phyloP scores from a whole-genome alignment of 371 early-diverging fungal genomes.

The Lichtheimia ramosa region DNA sequence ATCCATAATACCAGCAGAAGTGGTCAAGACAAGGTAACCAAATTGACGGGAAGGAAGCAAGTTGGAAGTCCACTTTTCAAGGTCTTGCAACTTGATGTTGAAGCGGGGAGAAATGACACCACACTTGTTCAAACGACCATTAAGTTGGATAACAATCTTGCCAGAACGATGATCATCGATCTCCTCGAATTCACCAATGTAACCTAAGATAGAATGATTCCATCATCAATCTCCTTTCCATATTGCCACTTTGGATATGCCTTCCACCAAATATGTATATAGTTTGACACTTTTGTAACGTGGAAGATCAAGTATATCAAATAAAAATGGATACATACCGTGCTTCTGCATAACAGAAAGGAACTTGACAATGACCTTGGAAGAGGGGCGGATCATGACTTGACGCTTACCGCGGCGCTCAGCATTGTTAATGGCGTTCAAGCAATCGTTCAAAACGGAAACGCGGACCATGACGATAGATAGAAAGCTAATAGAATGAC shows the following conservation, averaged over 20 bases:
- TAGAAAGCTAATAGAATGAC: background rate
- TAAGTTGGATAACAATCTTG: constrained; percentile 98
- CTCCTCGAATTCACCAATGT: constrained; percentile 99
- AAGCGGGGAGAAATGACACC: constrained; percentile 99
- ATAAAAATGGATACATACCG: constrained; percentile 52
- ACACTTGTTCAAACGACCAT: constrained; percentile 99
- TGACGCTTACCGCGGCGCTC: constrained; percentile 84
- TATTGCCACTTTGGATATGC: too few relatives aligned
- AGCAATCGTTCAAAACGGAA: constrained; percentile 77
- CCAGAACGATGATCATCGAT: constrained; percentile 99
- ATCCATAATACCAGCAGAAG: constrained; percentile 99
- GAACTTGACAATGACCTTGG: constrained; percentile 97
- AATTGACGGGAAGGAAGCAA: constrained; percentile 99
- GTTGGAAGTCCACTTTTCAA: constrained; percentile 98
- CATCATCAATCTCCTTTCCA: background rate
- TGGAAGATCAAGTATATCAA: background rate
- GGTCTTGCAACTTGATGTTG: constrained; percentile 92
- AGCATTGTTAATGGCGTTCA: constrained; percentile 95
- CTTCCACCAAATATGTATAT: too few relatives aligned
- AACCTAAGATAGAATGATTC: constrained; percentile 68
- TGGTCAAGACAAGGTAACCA: constrained; percentile 96
- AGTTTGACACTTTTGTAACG: too few relatives aligned
- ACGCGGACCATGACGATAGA: constrained; percentile 24
- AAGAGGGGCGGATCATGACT: constrained; percentile 92
- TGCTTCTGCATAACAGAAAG: constrained; percentile 98